Evolutionary conservation across 139 green algal genomes (phyloP).

Genomic region (Chlorella sp.): DNA sequence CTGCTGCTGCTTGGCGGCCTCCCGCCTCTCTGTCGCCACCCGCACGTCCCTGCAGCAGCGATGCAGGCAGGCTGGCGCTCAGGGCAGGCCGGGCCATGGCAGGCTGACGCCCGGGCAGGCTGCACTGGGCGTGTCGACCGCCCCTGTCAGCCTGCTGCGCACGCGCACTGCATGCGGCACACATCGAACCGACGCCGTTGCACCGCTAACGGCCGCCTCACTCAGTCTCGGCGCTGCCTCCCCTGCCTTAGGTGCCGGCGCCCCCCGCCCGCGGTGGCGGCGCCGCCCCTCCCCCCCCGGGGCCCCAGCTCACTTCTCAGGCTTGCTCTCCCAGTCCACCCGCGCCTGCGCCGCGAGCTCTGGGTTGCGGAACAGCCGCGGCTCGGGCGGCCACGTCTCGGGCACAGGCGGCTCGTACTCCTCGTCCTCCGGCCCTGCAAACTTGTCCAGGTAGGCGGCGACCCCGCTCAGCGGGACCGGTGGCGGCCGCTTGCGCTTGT

Average conservation of each 20-base stretch:
- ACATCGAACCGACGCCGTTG: too few species aligned
- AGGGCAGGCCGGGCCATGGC: too few species aligned
- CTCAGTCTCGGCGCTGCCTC: too few species aligned
- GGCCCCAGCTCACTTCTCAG: constrained; percentile 71
- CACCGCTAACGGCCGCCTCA: too few species aligned
- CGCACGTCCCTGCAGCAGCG: constrained; percentile 27
- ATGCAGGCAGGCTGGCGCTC: too few species aligned
- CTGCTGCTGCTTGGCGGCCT: constrained; percentile 46
- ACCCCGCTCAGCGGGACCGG: constrained; percentile 63
- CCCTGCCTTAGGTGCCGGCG: too few species aligned
- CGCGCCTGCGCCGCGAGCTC: constrained; percentile 73
- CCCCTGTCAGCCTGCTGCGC: too few species aligned
- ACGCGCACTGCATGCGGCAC: too few species aligned
- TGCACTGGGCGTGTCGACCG: too few species aligned
- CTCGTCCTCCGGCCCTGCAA: constrained; percentile 66
- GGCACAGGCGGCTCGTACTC: constrained; percentile 74
- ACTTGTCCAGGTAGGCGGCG: constrained; percentile 58
- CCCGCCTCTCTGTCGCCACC: constrained; percentile 12
- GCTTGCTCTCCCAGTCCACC: constrained; percentile 69
- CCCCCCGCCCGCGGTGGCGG: too few species aligned
- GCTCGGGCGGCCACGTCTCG: constrained; percentile 33
- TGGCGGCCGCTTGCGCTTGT: constrained; percentile 31
- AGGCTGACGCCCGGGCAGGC: too few species aligned
- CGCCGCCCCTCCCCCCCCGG: too few species aligned
- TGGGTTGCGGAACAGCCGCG: constrained; percentile 65